Evolutionary conservation across 208 protist genomes (phyloP).

Genomic region (Kentomonas sorsogonicus): DNA sequence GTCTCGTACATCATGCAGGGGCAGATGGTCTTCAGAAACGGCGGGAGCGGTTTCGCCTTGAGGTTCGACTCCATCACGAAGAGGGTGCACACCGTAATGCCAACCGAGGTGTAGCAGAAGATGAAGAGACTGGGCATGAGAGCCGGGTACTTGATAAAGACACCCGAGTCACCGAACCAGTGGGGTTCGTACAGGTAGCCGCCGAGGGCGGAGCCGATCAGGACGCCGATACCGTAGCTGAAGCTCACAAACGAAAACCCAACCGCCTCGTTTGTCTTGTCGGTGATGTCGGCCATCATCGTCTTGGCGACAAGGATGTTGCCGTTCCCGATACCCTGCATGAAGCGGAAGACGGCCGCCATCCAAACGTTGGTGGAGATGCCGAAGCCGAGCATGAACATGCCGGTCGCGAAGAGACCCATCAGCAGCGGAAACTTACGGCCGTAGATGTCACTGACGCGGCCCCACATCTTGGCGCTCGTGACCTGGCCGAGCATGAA

Average conservation of each 20-base stretch:
- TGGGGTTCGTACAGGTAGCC: conserved; percentile 66
- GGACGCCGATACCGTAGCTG: conserved; percentile 42
- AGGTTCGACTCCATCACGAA: conserved; percentile 60
- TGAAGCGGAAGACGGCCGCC: conserved; percentile 42
- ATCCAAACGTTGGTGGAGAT: conserved; percentile 47
- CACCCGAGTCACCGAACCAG: conserved; percentile 25
- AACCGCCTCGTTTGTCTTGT: conserved; percentile 50
- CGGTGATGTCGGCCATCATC: conserved; percentile 72
- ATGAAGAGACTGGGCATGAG: conserved; percentile 44
- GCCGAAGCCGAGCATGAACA: conserved; percentile 67
- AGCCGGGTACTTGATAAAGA: conserved; percentile 39
- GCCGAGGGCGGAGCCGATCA: conserved; percentile 51
- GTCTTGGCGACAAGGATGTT: conserved; percentile 78
- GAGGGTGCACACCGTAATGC: conserved; percentile 42
- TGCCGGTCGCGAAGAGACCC: conserved; percentile 52
- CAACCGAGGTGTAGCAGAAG: conserved; percentile 49
- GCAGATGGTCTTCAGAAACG: conserved; percentile 20
- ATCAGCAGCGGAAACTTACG: conserved; percentile 39
- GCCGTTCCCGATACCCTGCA: conserved; percentile 68
- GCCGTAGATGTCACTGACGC: conserved; percentile 58
- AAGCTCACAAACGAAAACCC: conserved; percentile 97
- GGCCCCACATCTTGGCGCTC: conserved; percentile 47
- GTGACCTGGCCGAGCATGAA: conserved; percentile 66
- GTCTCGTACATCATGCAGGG: conserved; percentile 20
- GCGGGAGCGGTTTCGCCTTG: conserved; percentile 40